phyloP scores from a whole-genome alignment of 179 eudicot species.

The Camellia oleifera region DNA sequence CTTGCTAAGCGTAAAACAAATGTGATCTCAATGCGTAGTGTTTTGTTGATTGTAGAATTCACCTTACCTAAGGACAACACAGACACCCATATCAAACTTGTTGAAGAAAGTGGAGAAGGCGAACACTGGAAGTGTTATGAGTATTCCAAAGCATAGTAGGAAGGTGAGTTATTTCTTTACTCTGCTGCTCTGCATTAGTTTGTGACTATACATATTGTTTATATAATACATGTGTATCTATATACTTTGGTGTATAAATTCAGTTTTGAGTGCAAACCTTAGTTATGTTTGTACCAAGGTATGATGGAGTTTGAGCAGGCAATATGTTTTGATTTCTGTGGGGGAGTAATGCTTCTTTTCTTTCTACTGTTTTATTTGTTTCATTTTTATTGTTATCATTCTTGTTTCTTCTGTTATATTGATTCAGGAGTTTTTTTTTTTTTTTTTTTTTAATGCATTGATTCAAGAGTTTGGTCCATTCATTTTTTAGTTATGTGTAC shows the following conservation, averaged over 20 bases:
- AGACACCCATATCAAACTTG: conserved; percentile 71
- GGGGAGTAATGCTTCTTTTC: background rate
- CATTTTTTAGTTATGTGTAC: background rate
- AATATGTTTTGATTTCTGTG: background rate
- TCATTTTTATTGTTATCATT: background rate
- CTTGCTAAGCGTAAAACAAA: background rate
- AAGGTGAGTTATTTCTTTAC: conserved; percentile 49
- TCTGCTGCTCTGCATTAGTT: background rate
- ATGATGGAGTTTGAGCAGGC: conserved; percentile 6
- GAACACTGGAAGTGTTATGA: conserved; percentile 54
- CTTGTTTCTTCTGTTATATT: background rate
- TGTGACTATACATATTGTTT: background rate
- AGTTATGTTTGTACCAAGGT: background rate
- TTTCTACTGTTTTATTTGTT: background rate
- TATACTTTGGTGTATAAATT: background rate
- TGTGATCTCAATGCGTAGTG: conserved; percentile 8
- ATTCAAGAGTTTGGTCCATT: conserved; percentile 1
- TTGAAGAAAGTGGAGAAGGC: conserved; percentile 65
- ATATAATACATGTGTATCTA: background rate
- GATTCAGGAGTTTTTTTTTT: background rate
- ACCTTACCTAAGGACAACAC: conserved; percentile 43
- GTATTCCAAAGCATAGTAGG: conserved; percentile 75
- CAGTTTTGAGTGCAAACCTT: background rate
- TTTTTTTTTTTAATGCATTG: background rate
- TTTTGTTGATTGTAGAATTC: conserved; percentile 39